phyloP scores from a whole-genome alignment of 2,329 filamentous ascomycete genomes.

The Alternaria rosae region DNA sequence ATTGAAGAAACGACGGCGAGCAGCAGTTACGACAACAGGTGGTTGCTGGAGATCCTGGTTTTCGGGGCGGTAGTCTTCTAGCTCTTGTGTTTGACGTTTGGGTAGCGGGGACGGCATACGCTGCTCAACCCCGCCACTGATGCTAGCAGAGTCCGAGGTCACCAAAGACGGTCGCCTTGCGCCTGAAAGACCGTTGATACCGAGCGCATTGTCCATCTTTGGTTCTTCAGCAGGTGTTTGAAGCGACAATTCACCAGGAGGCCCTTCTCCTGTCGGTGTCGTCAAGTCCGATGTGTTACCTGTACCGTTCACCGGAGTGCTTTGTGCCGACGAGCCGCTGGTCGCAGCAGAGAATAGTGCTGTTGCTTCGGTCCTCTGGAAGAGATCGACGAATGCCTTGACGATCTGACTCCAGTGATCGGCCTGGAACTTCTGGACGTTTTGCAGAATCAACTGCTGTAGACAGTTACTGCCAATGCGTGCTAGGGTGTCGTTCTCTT shows the following conservation, averaged over 20 bases:
- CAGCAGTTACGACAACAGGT: constrained; percentile 89
- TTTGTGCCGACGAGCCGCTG: constrained; percentile 51
- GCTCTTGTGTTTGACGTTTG: constrained; percentile 52
- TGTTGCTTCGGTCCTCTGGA: constrained; percentile 91
- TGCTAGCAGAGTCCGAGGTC: constrained; percentile 35
- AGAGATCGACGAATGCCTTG: constrained; percentile 92
- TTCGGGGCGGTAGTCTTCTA: constrained; percentile 89
- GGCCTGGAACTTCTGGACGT: constrained; percentile 87
- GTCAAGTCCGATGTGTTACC: constrained; percentile 52
- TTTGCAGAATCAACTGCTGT: constrained; percentile 94
- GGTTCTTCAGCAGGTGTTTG: constrained; percentile 39
- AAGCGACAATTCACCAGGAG: constrained; percentile 46
- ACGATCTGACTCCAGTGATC: constrained; percentile 96
- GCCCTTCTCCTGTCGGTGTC: constrained; percentile 47
- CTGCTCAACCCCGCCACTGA: constrained; percentile 23
- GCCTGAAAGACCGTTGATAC: constrained; percentile 52
- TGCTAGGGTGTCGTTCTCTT: constrained; percentile 98
- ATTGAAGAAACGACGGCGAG: constrained; percentile 95
- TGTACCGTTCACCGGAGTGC: constrained; percentile 60
- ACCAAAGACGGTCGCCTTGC: constrained; percentile 42
- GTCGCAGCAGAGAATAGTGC: constrained; percentile 89
- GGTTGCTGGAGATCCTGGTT: constrained; percentile 75
- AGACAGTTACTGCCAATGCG: constrained; percentile 98
- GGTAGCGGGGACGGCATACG: constrained; percentile 44
- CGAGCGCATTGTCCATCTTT: constrained; percentile 51